A percentile compares a stretch with the other conserved stretches of the same genome.
phyloP scores from a whole-genome alignment of 202 grass and related monocot genomes.

The Carex sylvatica region DNA sequence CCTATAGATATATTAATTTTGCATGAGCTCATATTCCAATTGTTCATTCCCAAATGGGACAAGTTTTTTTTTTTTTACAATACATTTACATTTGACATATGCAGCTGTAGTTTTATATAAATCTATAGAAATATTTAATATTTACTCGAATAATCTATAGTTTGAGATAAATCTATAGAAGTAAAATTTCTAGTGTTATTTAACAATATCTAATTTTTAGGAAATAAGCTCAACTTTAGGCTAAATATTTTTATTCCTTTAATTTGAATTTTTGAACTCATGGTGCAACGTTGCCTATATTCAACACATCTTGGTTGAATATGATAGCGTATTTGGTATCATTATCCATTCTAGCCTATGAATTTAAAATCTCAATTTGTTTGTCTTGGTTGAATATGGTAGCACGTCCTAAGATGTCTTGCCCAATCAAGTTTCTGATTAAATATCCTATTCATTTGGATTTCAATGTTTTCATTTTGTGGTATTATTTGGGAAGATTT shows the following conservation, averaged over 20 bases:
- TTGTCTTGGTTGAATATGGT: neutral
- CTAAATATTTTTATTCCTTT: no score
- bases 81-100: neutral
- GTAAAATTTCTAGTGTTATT: no score
- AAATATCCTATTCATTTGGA: neutral
- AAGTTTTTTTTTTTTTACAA: no score
- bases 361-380: constrained; percentile 5
- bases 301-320: neutral
- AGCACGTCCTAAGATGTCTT: neutral
- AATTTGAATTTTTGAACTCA: no score
- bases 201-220: no score
- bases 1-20: constrained; percentile 6
- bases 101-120: neutral
- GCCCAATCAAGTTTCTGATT: neutral
- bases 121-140: no score
- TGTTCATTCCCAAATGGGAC: neutral
- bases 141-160: no score
- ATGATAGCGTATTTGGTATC: neutral
- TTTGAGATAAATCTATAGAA: no score
- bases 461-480: neutral
- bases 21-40: neutral
- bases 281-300: no score
- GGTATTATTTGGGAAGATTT: neutral
- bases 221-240: no score
- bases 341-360: neutral